Conservation (phyloP, 768 basidiomycete genomes). For the Kondoa malvinella region DNA sequence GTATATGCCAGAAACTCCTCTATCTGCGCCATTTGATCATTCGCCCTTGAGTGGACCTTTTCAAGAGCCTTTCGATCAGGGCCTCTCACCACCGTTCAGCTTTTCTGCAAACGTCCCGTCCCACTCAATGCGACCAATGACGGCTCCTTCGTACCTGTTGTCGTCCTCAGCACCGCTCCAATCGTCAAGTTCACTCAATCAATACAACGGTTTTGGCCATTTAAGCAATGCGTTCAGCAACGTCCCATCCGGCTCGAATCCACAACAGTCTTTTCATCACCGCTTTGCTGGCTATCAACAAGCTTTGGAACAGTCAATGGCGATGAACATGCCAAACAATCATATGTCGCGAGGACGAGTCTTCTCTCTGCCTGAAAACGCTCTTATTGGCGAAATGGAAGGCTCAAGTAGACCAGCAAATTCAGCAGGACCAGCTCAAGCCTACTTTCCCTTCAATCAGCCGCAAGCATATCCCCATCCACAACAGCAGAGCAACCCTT, state of each 20-base stretch:
- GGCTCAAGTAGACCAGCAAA: background rate
- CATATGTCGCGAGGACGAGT: background rate
- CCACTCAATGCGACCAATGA: background rate
- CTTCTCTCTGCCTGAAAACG: background rate
- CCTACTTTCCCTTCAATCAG: too few relatives aligned
- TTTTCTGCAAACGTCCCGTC: background rate
- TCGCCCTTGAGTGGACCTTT: background rate
- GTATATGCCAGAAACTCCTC: background rate
- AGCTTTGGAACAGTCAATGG: background rate
- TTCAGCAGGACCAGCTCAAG: background rate
- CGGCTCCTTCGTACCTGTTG: background rate
- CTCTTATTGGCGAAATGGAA: background rate
- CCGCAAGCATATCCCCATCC: too few relatives aligned
- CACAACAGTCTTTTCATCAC: background rate
- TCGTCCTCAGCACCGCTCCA: background rate
- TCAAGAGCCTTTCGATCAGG: background rate
- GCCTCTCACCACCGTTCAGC: background rate
- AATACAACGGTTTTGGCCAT: background rate
- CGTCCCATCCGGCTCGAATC: too few relatives aligned
- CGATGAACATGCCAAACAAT: background rate
- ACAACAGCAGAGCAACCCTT: too few relatives aligned
- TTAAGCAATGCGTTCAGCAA: background rate
- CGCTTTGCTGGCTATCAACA: background rate
- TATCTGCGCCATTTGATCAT: background rate
- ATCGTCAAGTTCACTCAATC: background rate